Evolutionary conservation across 176 grass and related monocot genomes (phyloP).

Genomic region (Pharus latifolius): DNA sequence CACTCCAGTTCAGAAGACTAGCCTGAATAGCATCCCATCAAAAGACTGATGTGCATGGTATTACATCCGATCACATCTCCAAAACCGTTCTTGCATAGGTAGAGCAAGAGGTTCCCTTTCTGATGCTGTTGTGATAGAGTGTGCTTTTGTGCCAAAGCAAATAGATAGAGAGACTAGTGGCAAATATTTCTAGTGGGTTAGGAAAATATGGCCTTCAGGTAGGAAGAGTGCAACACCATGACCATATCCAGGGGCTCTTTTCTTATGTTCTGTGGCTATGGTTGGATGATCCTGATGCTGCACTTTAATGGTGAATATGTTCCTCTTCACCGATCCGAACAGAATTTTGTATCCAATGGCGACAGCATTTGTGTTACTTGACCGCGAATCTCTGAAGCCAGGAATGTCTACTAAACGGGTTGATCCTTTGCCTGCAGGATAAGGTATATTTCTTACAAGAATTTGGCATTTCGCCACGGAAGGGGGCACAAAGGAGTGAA

Average conservation of each 20-base stretch:
- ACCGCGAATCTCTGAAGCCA: too few relatives aligned
- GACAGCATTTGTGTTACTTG: background rate
- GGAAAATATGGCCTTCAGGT: conserved; percentile 19
- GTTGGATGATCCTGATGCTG: background rate
- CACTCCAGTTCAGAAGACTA: background rate
- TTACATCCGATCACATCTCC: background rate
- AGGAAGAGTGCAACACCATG: background rate
- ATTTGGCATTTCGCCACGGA: background rate
- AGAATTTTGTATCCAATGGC: background rate
- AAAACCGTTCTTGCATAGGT: background rate
- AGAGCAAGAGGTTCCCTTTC: background rate
- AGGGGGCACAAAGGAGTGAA: too few relatives aligned
- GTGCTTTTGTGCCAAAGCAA: background rate
- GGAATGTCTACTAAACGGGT: too few relatives aligned
- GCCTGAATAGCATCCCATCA: background rate
- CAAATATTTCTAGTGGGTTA: background rate
- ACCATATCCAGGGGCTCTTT: too few relatives aligned
- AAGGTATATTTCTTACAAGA: background rate
- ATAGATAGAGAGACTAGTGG: background rate
- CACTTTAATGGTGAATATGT: background rate
- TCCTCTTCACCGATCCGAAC: background rate
- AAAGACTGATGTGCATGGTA: background rate
- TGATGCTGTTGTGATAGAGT: too few relatives aligned
- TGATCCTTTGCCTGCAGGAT: background rate
- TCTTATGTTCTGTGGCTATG: background rate